Evolutionary conservation across 2,329 filamentous ascomycete species (phyloP), one percentile per base, ranked within the genome.

Genomic region (Pseudocercospora musae): DNA sequence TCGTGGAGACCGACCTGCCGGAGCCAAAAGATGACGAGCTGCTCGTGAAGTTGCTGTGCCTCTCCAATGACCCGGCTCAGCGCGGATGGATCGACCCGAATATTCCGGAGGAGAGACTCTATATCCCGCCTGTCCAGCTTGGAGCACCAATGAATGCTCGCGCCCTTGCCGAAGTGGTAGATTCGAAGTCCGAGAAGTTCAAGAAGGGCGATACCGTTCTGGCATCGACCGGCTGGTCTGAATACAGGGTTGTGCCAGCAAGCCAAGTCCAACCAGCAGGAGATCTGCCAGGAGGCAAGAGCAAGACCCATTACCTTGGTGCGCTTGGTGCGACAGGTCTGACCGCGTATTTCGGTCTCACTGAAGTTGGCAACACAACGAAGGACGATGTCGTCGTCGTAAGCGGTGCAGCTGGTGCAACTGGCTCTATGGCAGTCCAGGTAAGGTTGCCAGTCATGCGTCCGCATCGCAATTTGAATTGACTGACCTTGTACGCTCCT

Each of bases 31-130:
- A 76, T 9, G 71, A 77, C 60, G 74, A 84, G 70, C 72, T 81
- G 62, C 77, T 84, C 20, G 63, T 83, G 58, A 80, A 83, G 71
- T 71, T 74, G 1, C 68, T 78, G 18, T 82, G 77, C 69, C 69
- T 83, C 56, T 82, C 80, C 64, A 84, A 84, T 64, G 82, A 84
- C 70, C 82, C 82, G 0, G 82, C 81, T 3, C 81, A 84, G 68
- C 78, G 82, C 59, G 76, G 75, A 49, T 83, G 81, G 80, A 82
- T 84, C 63, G 72, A 78, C 58, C 68, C 64, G 5, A 62, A 73
- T 13, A 69, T 68, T 59, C 69, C 73, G 13, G 72, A 78, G 1
- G 77, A 77, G 27, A 78, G 81, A 42, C 74, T 82, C 6, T 84
- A 84, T 70, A 71, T 77, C 0, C 70, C 75, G 0, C 81, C 81